Evolutionary conservation across 2,329 filamentous ascomycete species (phyloP), one percentile per base, ranked within the genome.

Genomic region (Talaromyces amestolkiae): DNA sequence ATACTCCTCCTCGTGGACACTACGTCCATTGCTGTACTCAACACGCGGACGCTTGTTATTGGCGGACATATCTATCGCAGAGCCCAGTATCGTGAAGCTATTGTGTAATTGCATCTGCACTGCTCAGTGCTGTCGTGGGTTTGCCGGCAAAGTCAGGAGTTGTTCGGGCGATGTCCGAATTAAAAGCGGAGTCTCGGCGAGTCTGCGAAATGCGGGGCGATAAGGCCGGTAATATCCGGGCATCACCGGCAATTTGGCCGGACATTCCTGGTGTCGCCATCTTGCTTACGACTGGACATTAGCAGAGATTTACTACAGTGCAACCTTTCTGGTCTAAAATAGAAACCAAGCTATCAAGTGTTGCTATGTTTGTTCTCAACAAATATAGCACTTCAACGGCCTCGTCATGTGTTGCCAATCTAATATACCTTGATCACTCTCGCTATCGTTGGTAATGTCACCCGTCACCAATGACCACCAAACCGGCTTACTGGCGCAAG

Each of bases 401-500:
- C 51, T 63, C 51, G 61, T 35, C 51, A 63, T 63, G 61, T 45
- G 39, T 49, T 22, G 22, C 35, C 27, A 43, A 39, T 35, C 24
- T 15, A 3, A 45, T 17, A 43, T n/a, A 45, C 45, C 31, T 27
- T 65, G 35, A 63, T 54, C 60, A 27, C 53, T 62, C 22, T 56
- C 35, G 31, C 41, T 51, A 51, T 51, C 58, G 43, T 58, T 58
- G 64, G 64, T 45, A 61, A 66, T 66, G 64, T 66, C 61, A 53
- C 37, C 45, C 24, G 43, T 49, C 45, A 51, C 43, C 33, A 17
- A 63, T 63, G 61, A 58, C 45, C 66, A 67, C 58, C 43, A 39
- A 62, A 45, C 51, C 19, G 60, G 61, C 63, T 63, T 67, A 58
- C 65, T 68, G 41, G 60, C 63, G 58, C 66, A 64, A 61, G 68